phyloP scores from a whole-genome alignment of 768 basidiomycete genomes.

The Russula griseocarnosa region DNA sequence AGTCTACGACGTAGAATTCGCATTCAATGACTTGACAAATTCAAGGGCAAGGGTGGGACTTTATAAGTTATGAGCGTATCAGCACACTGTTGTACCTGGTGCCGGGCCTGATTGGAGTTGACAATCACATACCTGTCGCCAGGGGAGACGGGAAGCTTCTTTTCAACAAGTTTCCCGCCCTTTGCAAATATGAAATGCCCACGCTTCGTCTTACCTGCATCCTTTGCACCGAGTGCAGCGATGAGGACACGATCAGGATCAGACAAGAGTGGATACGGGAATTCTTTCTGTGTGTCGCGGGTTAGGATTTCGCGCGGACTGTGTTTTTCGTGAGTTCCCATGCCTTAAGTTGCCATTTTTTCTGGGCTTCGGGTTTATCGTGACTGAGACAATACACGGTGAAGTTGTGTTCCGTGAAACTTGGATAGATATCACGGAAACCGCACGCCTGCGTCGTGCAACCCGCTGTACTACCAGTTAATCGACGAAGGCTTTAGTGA shows the following conservation, averaged over 20 bases:
- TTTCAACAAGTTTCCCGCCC: conserved; percentile 84
- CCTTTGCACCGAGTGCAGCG: conserved; percentile 66
- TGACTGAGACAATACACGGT: conserved; percentile 82
- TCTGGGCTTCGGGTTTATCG: conserved; percentile 69
- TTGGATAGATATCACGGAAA: conserved; percentile 78
- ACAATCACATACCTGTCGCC: conserved; percentile 60
- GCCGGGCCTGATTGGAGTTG: background rate
- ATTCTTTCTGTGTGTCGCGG: conserved; percentile 54
- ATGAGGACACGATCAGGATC: conserved; percentile 84
- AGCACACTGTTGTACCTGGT: background rate
- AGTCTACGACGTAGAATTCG: conserved; percentile 8
- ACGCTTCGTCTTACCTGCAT: conserved; percentile 75
- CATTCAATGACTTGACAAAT: conserved; percentile 51
- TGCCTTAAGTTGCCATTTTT: conserved; percentile 85
- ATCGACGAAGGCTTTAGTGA: background rate
- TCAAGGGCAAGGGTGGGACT: conserved; percentile 65
- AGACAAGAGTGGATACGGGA: conserved; percentile 83
- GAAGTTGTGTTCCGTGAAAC: conserved; percentile 64
- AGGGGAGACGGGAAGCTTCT: conserved; percentile 81
- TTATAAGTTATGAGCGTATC: conserved; percentile 1
- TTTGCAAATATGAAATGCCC: conserved; percentile 93
- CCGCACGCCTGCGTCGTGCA: conserved; percentile 93
- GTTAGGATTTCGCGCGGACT: conserved; percentile 10
- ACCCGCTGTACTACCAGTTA: conserved; percentile 52
- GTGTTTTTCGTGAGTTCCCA: conserved; percentile 25